phyloP scores from a whole-genome alignment of 2,329 filamentous ascomycete genomes.

The Zarea fungicola region DNA sequence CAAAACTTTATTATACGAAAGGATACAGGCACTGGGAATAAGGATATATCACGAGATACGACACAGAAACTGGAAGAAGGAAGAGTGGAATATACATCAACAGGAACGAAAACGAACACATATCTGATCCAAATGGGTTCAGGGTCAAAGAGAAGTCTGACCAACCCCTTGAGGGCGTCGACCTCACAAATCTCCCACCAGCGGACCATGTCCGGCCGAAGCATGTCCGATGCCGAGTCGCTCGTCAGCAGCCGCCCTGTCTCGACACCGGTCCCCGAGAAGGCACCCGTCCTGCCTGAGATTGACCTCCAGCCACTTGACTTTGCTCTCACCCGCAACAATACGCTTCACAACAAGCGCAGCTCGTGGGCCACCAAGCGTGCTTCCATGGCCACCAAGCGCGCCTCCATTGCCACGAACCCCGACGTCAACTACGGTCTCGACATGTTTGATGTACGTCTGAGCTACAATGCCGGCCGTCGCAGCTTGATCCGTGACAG shows the following conservation, averaged over 20 bases:
- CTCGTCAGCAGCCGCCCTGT: too few relatives aligned
- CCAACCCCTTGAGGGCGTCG: not conserved
- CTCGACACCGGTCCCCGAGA: constrained; percentile 8
- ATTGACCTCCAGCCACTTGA: constrained; percentile 11
- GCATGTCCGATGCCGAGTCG: too few relatives aligned
- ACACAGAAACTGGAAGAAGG: too few relatives aligned
- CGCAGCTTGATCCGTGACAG: constrained; percentile 12
- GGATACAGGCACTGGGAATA: too few relatives aligned
- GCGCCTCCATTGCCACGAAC: constrained; percentile 7
- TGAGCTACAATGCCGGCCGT: constrained; percentile 10
- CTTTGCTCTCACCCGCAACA: too few relatives aligned
- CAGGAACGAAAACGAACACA: not conserved
- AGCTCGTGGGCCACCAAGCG: too few relatives aligned
- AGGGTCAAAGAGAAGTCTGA: constrained; percentile 7
- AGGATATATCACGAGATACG: too few relatives aligned
- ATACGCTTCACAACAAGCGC: too few relatives aligned
- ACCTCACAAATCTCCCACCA: not conserved
- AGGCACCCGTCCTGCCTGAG: constrained; percentile 7
- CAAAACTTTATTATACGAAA: too few relatives aligned
- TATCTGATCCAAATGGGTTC: constrained; percentile 2
- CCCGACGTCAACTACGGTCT: constrained; percentile 7
- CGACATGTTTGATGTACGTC: constrained; percentile 10
- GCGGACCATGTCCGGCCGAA: not conserved
- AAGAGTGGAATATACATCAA: too few relatives aligned
- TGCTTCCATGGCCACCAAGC: too few relatives aligned